Evolutionary conservation across 768 basidiomycete species (phyloP).

Genomic region (Lactarius trivialis): DNA sequence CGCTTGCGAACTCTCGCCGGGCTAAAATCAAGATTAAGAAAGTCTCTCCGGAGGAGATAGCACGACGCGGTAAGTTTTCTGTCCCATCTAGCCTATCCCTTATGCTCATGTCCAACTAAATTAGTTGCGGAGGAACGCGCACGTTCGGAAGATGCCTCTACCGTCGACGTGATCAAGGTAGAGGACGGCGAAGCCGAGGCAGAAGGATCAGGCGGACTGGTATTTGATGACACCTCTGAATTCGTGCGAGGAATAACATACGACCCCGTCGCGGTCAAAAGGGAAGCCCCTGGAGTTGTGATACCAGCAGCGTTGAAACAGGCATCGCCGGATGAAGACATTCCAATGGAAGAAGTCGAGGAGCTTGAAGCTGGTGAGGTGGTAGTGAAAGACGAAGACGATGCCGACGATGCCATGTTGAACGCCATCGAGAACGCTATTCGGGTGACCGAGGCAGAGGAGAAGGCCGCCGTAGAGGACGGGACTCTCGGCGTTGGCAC

Average conservation of each 20-base stretch:
- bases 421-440: constrained; percentile 68
- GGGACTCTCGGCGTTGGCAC: constrained; percentile 49
- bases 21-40: constrained; percentile 77
- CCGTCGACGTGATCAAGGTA: constrained; percentile 38
- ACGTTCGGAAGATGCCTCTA: constrained; percentile 41
- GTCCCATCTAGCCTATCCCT: neutral
- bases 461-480: constrained; percentile 33
- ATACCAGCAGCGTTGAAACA: constrained; percentile 16
- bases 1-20: constrained; percentile 77
- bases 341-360: constrained; percentile 45
- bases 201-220: constrained; percentile 52
- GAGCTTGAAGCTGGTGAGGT: constrained; percentile 79
- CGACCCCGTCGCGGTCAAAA: constrained; percentile 43
- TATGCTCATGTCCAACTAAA: constrained; percentile 15
- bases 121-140: constrained; percentile 60
- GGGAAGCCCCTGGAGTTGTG: constrained; percentile 27
- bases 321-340: constrained; percentile 51
- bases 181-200: constrained; percentile 45
- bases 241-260: constrained; percentile 84
- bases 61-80: constrained; percentile 53
- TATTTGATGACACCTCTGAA: constrained; percentile 95
- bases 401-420: constrained; percentile 69
- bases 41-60: constrained; percentile 75
- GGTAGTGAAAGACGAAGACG: constrained; percentile 71
- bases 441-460: constrained; percentile 54